Conservation (phyloP, 257 asterid genomes). For the Primulina eburnea region DNA sequence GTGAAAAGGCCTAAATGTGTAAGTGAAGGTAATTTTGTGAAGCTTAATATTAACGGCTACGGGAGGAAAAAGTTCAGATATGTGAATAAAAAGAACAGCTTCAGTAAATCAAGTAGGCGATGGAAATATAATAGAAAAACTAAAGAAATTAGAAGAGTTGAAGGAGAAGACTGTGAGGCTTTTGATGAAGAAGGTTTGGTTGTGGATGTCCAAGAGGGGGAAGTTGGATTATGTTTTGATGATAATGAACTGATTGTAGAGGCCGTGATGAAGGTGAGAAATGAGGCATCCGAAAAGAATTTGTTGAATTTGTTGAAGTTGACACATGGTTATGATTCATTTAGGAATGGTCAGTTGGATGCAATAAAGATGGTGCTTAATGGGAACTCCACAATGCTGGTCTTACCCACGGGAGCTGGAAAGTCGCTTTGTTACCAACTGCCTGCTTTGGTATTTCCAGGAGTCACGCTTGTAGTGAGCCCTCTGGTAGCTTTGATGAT, state of each 20-base stretch:
- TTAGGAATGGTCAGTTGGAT: conserved; percentile 85
- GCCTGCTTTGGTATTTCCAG: conserved; percentile 74
- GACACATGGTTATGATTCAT: conserved; percentile 74
- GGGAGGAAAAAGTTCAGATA: conserved; percentile 69
- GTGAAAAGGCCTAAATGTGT: conserved; percentile 50
- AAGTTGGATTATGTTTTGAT: conserved; percentile 30
- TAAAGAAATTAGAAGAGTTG: conserved; percentile 36
- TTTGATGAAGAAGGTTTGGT: conserved; percentile 59
- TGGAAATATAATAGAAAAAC: conserved; percentile 38
- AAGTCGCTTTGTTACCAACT: conserved; percentile 89
- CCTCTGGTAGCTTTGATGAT: conserved; percentile 95
- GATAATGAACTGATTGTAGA: conserved; percentile 40
- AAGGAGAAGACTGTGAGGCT: conserved; percentile 38
- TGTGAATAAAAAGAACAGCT: conserved; percentile 46
- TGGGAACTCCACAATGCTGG: conserved; percentile 75
- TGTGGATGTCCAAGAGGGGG: conserved; percentile 39
- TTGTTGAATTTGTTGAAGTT: conserved; percentile 64
- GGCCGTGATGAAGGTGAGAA: conserved; percentile 66
- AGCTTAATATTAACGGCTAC: conserved; percentile 85
- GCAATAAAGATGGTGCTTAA: conserved; percentile 83
- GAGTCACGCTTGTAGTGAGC: conserved; percentile 81
- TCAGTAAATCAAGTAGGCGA: conserved; percentile 40
- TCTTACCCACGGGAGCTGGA: conserved; percentile 94
- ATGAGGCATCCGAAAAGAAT: conserved; percentile 70
- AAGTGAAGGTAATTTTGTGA: conserved; percentile 87